These are phyloP conservation scores for Plantago elongata DNA, from an alignment of 257 asterid species.

Conservation along the genomic window DNA sequence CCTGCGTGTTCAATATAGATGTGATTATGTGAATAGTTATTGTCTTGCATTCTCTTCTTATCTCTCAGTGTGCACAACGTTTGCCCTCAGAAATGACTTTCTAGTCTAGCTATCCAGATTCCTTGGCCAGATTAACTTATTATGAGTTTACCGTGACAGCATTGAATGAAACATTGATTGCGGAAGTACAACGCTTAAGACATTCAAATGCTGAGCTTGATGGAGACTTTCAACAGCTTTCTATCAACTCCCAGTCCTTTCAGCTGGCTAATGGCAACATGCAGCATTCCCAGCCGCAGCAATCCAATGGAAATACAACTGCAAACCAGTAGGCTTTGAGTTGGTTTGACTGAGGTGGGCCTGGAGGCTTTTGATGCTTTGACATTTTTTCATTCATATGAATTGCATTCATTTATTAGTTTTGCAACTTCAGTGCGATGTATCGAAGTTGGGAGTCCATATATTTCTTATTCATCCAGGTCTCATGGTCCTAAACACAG, in stretches of 20 bases:
- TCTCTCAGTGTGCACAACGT: neutral
- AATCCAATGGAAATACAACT: constrained; percentile 28
- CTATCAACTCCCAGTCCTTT: constrained; percentile 44
- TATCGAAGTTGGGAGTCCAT: constrained; percentile 18
- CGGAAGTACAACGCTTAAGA: constrained; percentile 61
- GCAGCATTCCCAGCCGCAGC: constrained; percentile 38
- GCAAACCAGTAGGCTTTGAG: constrained; percentile 21
- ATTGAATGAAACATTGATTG: constrained; percentile 49
- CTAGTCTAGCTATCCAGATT: neutral
- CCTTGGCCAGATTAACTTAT: neutral
- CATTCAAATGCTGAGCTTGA: constrained; percentile 30
- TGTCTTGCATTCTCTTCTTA: neutral
- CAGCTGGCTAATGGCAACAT: constrained; percentile 27
- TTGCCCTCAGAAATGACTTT: neutral
- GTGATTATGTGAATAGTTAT: neutral
- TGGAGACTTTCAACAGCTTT: constrained; percentile 37
- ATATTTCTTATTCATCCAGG: constrained; percentile 3
- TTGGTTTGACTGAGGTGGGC: too few relatives aligned
- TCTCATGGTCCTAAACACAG: neutral
- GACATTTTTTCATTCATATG: neutral
- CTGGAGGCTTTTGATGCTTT: too few relatives aligned
- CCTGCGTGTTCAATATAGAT: neutral
- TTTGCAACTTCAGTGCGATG: constrained; percentile 18
- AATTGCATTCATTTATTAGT: constrained; percentile 29
- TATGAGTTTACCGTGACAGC: constrained; percentile 31